Base-by-base conservation (phyloP, 257 asterid species). In the Salvia miltiorrhiza region DNA sequence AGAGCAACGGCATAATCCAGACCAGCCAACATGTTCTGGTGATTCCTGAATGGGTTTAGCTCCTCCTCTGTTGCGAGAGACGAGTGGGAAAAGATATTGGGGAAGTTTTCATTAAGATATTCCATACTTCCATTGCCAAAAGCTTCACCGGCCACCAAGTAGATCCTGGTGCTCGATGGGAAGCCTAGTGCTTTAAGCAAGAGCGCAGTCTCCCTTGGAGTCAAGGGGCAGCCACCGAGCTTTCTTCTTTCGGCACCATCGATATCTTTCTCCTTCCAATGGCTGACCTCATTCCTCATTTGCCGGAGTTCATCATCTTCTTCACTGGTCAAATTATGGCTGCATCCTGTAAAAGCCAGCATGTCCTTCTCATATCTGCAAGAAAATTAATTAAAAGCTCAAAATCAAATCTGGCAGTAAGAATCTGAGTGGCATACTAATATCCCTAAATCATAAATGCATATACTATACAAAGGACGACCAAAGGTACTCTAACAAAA, bases 271-370 rank as follows among this genome's bases (percentile, higher is more conserved):
- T 90, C 98, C 88, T 93, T 93, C 98, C 98, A 93, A 82, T 93
- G 98, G 81, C 85, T 72, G 52, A 88, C 97, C 73, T 93, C 98
- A 65, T 85, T 75, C 4, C 98, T 85, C 98, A 93, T 90, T 76
- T 61, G 86, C 1, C 78, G 84, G 67, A 93, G 95, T 71, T 93
- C 98, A 3, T 85, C 90, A 19, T 87, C 96, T 80, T 93, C 98
- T 76, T 85, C 96, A 19, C 75, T 69, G 2, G 93, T 90, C 81
- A 93, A 81, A 77, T 86, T 90, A 73, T 93, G 93, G 86, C 97
- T 86, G 84, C 98, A 93, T 68, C 98, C 98, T 9, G 97, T 93
- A 79, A 93, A 93, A 65, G 98, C 95, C 58, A 93, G 95, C 98
- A 93, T 93, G 84, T 93, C 97, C 82, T 93, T 93, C 87, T 90